Base-by-base conservation (phyloP, 345 rosid species). In the Heritiera littoralis region DNA sequence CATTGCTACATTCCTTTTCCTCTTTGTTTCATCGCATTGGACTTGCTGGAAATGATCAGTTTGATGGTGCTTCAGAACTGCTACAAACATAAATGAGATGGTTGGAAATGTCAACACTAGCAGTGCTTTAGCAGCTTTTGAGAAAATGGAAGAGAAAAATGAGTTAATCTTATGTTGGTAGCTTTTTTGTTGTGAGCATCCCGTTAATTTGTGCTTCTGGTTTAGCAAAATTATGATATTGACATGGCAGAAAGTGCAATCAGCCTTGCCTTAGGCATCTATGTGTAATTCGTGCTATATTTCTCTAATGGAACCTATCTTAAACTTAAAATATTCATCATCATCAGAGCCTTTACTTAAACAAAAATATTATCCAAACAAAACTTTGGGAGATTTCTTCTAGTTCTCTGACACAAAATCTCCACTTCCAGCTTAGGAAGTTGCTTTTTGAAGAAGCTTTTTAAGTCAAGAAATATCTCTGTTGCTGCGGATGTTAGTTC, bases 81-180 rank as follows among this genome's bases (percentile, higher is more conserved):
- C 91, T 80, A 92, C 91, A 75, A 92, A 90, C 83, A 93, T 92
- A 80, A 92, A 32, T 79, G 97, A 92, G 88, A 88, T 92, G 94
- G 78, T 92, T 79, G 94, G 94, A 75, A 87, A 86, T 84, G 91
- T 92, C 20, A 83, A 90, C 80, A 90, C 97, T 67, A 85, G 97
- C 69, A 92, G 87, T 85, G 90, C 97, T 82, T 89, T 92, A 80
- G 74, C 90, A 56, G 94, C 93, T 75, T 92, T 92, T 77, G 97
- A 92, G 30, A 92, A 92, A 82, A 92, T 92, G 97, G 97, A 92
- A 86, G 97, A 92, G 85, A 92, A 92, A 86, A 94, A 94, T 91
- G 66, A 83, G 73, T 51, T 51, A 17, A 52, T 77, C 64, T 73
- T 18, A 35, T 45, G 30, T 77, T 43, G 38, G 28, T 43, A 58